Base-by-base conservation (phyloP, 1,284 basidiomycete genomes). In the Schizophyllum amplum region DNA sequence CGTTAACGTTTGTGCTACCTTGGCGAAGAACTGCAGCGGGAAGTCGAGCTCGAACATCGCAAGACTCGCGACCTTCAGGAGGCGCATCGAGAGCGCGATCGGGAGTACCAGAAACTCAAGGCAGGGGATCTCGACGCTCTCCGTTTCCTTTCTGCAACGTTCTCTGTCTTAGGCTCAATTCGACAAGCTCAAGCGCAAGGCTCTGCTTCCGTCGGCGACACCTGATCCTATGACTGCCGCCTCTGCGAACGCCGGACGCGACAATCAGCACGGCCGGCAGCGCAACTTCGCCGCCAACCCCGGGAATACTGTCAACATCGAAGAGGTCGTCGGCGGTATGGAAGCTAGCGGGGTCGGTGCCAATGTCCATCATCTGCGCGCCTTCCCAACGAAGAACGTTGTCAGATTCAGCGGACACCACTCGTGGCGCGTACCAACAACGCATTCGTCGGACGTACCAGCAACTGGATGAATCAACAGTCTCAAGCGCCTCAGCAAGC, bases 101-200 rank as follows among this genome's bases (percentile, higher is more conserved):
- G 88, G 64, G 91, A 92, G 63, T 93, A 92, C 65, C 86, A 87
- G 58, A 92, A 90, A 67, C 80, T 93, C 54, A 92, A 92, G 76
- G 90, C 82, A 51, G 24, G 65, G 60, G 23, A 7, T 2, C 15
- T 51, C 21, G 48, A 1, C 52, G 11, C 2, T 2, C 13, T 50
- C 51, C 49, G 21, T 24, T 13, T 54, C 49, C 52, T 50, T 51
- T 52, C 22, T 54, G 23, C 22, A 25, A 22, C 42, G 26, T 54
- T 49, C 25, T 46, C 17, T 47, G 52, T 55, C 22, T n/a, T 58
- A 90, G 88, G 71, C 72, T 25, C 82, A 85, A 63, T 80, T 83
- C 63, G 86, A 91, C 68, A 86, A 85, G 66, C 78, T 91, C 59
- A 92, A 90, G 72, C 81, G 89, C 58, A 90, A 83, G 65, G 80